Evolutionary conservation across 257 asterid genomes (phyloP), one percentile per base, ranked within the genome.

Genomic region (Euphrasia confusa): DNA sequence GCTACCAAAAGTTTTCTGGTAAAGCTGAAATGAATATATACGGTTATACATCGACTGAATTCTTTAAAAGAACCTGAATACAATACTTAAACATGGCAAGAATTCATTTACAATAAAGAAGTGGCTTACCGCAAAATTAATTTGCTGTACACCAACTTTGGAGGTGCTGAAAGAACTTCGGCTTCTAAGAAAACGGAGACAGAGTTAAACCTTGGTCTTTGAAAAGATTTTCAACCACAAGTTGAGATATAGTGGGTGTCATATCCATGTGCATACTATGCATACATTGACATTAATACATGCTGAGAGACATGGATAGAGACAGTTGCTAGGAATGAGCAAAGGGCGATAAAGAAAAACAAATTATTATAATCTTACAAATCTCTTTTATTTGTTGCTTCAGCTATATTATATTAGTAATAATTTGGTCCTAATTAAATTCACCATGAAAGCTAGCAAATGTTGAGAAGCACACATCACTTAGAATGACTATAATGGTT

Each of bases 121-220:
- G 64, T 53, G 65, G 72, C 88, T 62, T 66, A 92, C 97, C 88
- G 84, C 75, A 88, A 78, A 72, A 86, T 80, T 70, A 88, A 76
- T 78, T 92, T 92, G 88, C 95, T 92, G 84, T 92, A 92, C 30
- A 92, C 98, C 84, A 92, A 68, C 80, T 86, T 92, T 3, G 95
- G 97, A 60, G 95, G 97, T 18, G 98, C 98, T 56, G 95, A 83
- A 70, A 92, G 97, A 73, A 92, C 95, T 75, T 86, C 84, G 3
- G 83, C 92, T 74, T 92, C 98, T 91, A 90, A 74, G 49, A 55
- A 53, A 63, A 60, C 69, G 69, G 42, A 18, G 56, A 54, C 7
- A 35, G 8, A 40, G 67, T 68, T 67, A 75, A 67, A 28, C 63
- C 37, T 66, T 55, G 73, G 44, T 24, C 53, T 8, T 54, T 56